Base-by-base conservation (phyloP, 2,329 filamentous ascomycete genomes). In the Talaromyces sp. region DNA sequence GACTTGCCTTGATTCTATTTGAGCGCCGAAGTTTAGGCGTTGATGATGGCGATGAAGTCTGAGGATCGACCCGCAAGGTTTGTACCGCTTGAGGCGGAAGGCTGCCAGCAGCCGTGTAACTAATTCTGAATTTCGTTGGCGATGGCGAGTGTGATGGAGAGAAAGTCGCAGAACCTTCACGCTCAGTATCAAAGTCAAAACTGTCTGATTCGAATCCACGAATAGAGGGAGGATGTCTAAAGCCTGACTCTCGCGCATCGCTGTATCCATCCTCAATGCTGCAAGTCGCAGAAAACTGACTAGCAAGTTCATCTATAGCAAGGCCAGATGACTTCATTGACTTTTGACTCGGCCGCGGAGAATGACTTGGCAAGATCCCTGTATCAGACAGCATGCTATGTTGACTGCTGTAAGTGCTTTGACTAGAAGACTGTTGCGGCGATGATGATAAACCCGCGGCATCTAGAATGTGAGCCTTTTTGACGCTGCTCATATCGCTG, bases 401-500 rank as follows among this genome's bases (percentile, higher is more conserved):
- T 44, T 61, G 59, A 25, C 59, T 61, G 59, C 18, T 55, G 39
- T 46, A 42, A 6, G 40, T 46, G 23, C 14, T 44, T 35, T 64
- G 58, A 21, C 58, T 64, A 21, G 63, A 61, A 33, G 35, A n/a
- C 60, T 62, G 39, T 7, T 52, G 58, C 23, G 58, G 58, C n/a
- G 59, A 58, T n/a, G 62, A 61, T 18, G 59, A 59, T 52, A 54
- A 40, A 46, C 37, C 44, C 28, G 70, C 68, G 3, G 70, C 70
- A 31, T 73, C 71, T 12, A 75, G 66, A 23, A 76, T 65, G 9
- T 71, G 70, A 1, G 70, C 64, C 23, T 72, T 66, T 54, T 70
- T 72, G n/a, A 67, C 66, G 33, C 70, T 64, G 40, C 69, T 69
- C 7, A 75, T 64, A 31, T 71, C 68, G 2, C 70, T 70, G 16